Conservation (phyloP, 2,329 filamentous ascomycete species). For the Parascedosporium putredinis region DNA sequence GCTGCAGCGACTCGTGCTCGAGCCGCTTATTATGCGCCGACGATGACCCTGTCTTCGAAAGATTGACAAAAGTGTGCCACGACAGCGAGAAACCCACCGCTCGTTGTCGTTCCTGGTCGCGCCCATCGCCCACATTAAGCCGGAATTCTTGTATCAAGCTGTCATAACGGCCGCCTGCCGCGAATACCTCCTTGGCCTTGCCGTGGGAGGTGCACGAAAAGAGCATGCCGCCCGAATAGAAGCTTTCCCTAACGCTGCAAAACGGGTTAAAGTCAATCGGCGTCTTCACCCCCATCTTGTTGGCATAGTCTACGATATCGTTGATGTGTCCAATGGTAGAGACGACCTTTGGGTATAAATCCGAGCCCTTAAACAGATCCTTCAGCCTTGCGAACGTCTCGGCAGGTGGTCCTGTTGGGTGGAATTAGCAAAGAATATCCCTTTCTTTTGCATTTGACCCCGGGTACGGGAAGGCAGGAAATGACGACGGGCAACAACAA, state of each 20-base stretch:
- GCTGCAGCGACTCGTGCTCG: slow-evolving; percentile 1
- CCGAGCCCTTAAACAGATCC: slow-evolving; percentile 49
- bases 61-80: slow-evolving; percentile 47
- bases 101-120: slow-evolving; percentile 54
- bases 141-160: slow-evolving; percentile 75
- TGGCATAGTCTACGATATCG: slow-evolving; percentile 66
- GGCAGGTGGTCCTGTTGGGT: slow-evolving; percentile 36
- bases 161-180: slow-evolving; percentile 90
- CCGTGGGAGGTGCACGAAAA: slow-evolving; percentile 87
- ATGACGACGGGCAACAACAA: too few relatives aligned
- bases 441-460: too few relatives aligned
- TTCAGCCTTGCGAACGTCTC: slow-evolving; percentile 51
- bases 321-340: slow-evolving; percentile 70
- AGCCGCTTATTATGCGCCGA: not conserved
- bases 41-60: slow-evolving; percentile 1
- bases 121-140: slow-evolving; percentile 50
- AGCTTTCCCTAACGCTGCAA: slow-evolving; percentile 81
- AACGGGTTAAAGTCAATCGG: slow-evolving; percentile 80
- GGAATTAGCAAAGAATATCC: not conserved
- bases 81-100: slow-evolving; percentile 88
- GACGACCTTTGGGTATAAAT: slow-evolving; percentile 63
- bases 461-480: not conserved
- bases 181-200: slow-evolving; percentile 76
- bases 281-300: slow-evolving; percentile 61
- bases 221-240: slow-evolving; percentile 75